Evolutionary conservation across 257 asterid genomes (phyloP), one percentile per base, ranked within the genome.

Genomic region (Capsicum chinense): DNA sequence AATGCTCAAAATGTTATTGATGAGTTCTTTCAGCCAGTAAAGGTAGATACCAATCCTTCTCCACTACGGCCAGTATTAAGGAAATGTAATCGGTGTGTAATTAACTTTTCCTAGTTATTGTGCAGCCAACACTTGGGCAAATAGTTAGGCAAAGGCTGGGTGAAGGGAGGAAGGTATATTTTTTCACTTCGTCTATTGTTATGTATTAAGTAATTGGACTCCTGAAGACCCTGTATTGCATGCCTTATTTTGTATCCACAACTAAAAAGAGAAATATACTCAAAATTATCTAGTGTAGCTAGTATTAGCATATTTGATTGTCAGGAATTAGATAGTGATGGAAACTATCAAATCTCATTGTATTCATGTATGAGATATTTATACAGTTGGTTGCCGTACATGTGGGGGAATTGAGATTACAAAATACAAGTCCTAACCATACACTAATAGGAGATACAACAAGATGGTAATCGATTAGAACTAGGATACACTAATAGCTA

Each of bases 151-250:
- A 94, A 88, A 91, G 95, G 90, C 86, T 95, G 85, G 89, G 92
- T 79, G 98, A 93, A 89, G 99, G 98, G 89, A 93, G 97, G 89
- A 95, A 95, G 99, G 99, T 95, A 90, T 87, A 85, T 37, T 63
- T 83, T 78, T 7, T 78, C 50, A 54, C 62, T 78, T 54, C 15
- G 4, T 78, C 82, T 33, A 13, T 33, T 54, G 50, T 26, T 33
- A 78, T 14, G 64, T 78, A 15, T 78, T 54, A 78, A 78, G 82
- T 54, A 15, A 26, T 33, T 54, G 48, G 64, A 33, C 14, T 78
- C 14, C 17, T 71, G 58, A 50, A 78, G 66, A 16, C 64, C 66
- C 56, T 16, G 5, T 78, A 78, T 14, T 37, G 66, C 48, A 78
- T 78, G 39, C 66, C 66, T 78, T 78, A 21, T 78, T 78, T 78